Evolutionary conservation across 257 asterid species (phyloP).

Genomic region (Jacaranda copaia): DNA sequence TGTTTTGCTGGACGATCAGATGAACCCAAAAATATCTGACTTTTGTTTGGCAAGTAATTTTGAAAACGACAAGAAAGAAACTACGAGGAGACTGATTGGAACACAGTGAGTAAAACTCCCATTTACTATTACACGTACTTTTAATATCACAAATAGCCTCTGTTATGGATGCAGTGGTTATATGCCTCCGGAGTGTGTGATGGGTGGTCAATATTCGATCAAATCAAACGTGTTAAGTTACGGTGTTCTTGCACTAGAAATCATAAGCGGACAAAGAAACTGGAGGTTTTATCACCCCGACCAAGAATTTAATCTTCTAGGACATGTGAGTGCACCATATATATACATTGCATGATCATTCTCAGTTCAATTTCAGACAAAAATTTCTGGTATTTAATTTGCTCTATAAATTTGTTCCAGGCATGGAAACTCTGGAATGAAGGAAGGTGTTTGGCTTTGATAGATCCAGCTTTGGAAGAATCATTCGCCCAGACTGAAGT

Average conservation of each 20-base stretch:
- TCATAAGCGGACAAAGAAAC: conserved; percentile 47
- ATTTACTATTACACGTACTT: background rate
- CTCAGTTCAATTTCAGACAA: background rate
- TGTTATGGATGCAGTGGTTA: conserved; percentile 46
- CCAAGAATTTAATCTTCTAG: conserved; percentile 50
- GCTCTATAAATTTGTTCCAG: conserved; percentile 26
- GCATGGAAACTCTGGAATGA: conserved; percentile 56
- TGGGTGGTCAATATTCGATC: conserved; percentile 45
- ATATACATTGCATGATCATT: background rate
- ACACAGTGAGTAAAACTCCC: conserved; percentile 42
- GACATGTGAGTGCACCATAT: conserved; percentile 45
- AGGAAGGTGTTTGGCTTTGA: conserved; percentile 39
- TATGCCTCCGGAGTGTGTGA: conserved; percentile 59
- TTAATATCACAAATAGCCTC: background rate
- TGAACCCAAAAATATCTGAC: conserved; percentile 59
- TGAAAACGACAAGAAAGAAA: conserved; percentile 37
- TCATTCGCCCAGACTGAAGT: conserved; percentile 26
- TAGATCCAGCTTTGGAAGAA: conserved; percentile 41
- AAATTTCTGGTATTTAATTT: background rate
- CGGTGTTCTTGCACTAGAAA: conserved; percentile 49
- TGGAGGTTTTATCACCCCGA: conserved; percentile 50
- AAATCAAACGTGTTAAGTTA: conserved; percentile 58
- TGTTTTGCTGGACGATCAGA: conserved; percentile 49
- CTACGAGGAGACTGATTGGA: conserved; percentile 49
- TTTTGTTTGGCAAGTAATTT: conserved; percentile 53